Percentiles rank a stretch among this genome's conserved stretches.
phyloP scores from a whole-genome alignment of 441 rosid genomes.

The Erodium chrysanthum region DNA sequence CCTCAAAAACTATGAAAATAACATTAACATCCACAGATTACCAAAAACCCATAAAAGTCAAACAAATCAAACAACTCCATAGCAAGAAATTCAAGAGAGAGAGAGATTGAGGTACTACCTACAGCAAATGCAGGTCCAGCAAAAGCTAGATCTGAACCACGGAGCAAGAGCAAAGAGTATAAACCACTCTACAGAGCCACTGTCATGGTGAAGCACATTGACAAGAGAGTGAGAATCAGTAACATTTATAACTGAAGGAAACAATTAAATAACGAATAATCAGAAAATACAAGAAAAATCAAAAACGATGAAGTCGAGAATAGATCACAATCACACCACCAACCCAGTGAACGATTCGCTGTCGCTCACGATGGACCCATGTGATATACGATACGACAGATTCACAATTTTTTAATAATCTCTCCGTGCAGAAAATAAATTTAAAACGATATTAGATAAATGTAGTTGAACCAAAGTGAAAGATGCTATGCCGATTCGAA shows the following conservation, averaged over 20 bases:
- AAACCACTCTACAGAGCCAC: not conserved
- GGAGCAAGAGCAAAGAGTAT: not conserved
- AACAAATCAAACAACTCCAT: not conserved
- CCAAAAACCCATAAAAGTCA: not conserved
- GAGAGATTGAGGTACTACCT: not conserved
- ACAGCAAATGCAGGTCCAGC: conserved; percentile 1
- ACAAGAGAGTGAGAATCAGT: not conserved
- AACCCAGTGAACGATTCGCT: not conserved
- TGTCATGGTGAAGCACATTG: not conserved
- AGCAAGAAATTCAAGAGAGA: not conserved
- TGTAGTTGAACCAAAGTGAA: not conserved
- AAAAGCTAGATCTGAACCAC: not conserved
- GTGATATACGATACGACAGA: not conserved
- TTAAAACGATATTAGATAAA: not conserved
- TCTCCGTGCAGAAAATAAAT: not conserved
- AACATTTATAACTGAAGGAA: not conserved
- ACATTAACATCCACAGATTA: not conserved
- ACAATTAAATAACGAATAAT: not conserved
- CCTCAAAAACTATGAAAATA: not conserved
- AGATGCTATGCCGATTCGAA: not conserved
- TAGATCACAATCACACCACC: not conserved
- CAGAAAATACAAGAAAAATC: not conserved
- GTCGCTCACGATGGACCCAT: not conserved
- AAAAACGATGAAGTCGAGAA: not conserved
- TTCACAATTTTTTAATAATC: not conserved